phyloP scores from a whole-genome alignment of 208 protist genomes.

The Lotmaria passim region DNA sequence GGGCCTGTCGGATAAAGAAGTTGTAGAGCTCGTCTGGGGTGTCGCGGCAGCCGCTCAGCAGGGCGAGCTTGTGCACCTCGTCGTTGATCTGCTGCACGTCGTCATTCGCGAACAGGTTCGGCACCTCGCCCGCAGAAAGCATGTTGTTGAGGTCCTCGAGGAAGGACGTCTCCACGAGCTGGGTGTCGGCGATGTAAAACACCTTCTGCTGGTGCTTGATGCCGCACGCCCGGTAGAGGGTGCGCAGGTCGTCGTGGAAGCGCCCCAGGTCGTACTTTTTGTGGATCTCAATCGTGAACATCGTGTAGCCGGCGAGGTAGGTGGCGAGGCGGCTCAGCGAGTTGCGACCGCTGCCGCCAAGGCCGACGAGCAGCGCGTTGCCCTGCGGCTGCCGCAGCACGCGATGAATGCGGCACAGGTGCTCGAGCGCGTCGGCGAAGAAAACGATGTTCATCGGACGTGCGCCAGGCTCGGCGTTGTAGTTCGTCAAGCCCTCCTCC shows the following conservation, averaged over 20 bases:
- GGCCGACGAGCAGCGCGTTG: conserved; percentile 97
- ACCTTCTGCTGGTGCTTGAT: conserved; percentile 94
- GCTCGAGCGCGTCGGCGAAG: conserved; percentile 98
- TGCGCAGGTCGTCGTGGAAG: conserved; percentile 98
- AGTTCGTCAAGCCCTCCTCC: conserved; percentile 94
- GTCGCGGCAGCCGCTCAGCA: conserved; percentile 87
- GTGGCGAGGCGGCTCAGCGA: conserved; percentile 96
- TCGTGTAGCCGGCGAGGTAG: conserved; percentile 94
- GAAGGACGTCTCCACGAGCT: conserved; percentile 96
- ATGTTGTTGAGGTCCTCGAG: conserved; percentile 99
- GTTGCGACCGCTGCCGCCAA: conserved; percentile 97
- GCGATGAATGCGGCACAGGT: conserved; percentile 97
- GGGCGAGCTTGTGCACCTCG: conserved; percentile 90
- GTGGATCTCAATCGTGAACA: conserved; percentile 97
- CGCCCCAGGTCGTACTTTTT: conserved; percentile 95
- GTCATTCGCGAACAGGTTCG: conserved; percentile 97
- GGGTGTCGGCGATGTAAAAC: conserved; percentile 98
- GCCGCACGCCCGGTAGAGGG: conserved; percentile 95
- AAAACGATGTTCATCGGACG: conserved; percentile 97
- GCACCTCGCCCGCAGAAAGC: conserved; percentile 97
- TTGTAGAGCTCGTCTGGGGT: conserved; percentile 93
- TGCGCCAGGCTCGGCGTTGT: conserved; percentile 92
- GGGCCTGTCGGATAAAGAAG: conserved; percentile 96
- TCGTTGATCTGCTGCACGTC: conserved; percentile 95
- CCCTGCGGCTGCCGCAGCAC: conserved; percentile 97